Percentiles rank a stretch among this genome's conserved stretches.
These are phyloP conservation scores for Oryza nivara DNA, from an alignment of 176 grass and related monocot genomes.

Conservation along the genomic window DNA sequence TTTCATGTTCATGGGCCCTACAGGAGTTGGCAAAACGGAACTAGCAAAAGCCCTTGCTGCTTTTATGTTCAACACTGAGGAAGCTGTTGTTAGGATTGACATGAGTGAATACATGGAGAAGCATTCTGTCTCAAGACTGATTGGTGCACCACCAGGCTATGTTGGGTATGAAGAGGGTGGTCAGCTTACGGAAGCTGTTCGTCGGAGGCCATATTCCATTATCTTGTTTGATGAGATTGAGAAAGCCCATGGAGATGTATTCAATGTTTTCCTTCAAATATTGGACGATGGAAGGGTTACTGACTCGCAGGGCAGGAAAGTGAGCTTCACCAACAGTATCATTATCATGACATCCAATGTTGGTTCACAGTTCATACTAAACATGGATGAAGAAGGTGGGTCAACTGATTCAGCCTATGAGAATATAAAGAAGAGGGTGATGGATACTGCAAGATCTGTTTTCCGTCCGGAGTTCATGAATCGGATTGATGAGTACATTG, in stretches of 20 bases:
- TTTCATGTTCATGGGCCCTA: slow-evolving; percentile 99
- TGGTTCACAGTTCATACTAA: slow-evolving; percentile 93
- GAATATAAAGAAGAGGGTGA: slow-evolving; percentile 87
- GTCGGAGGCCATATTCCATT: slow-evolving; percentile 84
- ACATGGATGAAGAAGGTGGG: slow-evolving; percentile 80
- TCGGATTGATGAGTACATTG: slow-evolving; percentile 93
- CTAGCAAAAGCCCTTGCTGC: slow-evolving; percentile 88
- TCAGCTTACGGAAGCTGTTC: slow-evolving; percentile 86
- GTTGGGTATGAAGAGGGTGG: slow-evolving; percentile 99
- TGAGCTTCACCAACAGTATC: slow-evolving; percentile 85
- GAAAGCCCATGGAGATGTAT: slow-evolving; percentile 97
- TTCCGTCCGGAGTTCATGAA: slow-evolving; percentile 99
- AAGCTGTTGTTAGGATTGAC: slow-evolving; percentile 98
- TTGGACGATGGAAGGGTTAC: slow-evolving; percentile 94
- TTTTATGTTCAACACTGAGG: slow-evolving; percentile 98
- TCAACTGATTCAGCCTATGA: slow-evolving; percentile 67
- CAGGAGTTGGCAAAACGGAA: slow-evolving; percentile 99
- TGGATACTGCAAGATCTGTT: slow-evolving; percentile 91
- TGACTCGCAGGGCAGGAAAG: slow-evolving; percentile 89
- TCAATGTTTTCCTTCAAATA: slow-evolving; percentile 98
- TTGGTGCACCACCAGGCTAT: slow-evolving; percentile 92
- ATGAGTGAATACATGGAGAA: slow-evolving; percentile 99
- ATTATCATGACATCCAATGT: slow-evolving; percentile 99
- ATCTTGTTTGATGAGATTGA: slow-evolving; percentile 99
- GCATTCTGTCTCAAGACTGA: slow-evolving; percentile 92